Percentiles rank a stretch among this genome's conserved stretches.
These are phyloP conservation scores for Entoloma clypeatum DNA, from an alignment of 1,284 basidiomycete genomes.

Conservation along the genomic window DNA sequence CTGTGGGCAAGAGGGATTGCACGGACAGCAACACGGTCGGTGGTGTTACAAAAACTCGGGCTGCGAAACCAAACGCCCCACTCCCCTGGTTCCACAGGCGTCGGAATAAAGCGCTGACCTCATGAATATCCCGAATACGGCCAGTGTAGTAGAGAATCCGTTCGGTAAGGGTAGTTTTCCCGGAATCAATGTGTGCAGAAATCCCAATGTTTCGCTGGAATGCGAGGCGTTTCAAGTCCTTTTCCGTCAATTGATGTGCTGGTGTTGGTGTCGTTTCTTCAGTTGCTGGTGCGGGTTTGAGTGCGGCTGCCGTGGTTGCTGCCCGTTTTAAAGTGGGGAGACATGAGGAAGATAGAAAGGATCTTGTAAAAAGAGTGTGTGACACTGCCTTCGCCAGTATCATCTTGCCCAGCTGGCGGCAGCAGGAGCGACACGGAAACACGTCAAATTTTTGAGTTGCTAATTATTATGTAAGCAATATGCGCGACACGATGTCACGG, in stretches of 20 bases:
- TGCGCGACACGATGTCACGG: too few relatives aligned
- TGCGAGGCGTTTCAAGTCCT: constrained; percentile 54
- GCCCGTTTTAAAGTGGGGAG: constrained; percentile 12
- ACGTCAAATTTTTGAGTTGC: not conserved
- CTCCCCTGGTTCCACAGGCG: constrained; percentile 15
- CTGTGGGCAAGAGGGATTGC: constrained; percentile 18
- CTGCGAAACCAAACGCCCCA: constrained; percentile 13
- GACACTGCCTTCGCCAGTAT: constrained; percentile 20
- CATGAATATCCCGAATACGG: constrained; percentile 93
- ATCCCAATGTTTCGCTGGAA: constrained; percentile 80
- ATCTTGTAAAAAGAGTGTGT: constrained; percentile 9
- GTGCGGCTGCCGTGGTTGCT: constrained; percentile 22
- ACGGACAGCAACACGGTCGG: constrained; percentile 16
- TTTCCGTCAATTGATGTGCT: constrained; percentile 43
- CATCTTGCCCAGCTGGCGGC: constrained; percentile 10
- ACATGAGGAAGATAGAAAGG: constrained; percentile 7
- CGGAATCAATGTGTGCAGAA: constrained; percentile 94
- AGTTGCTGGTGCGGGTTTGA: constrained; percentile 15
- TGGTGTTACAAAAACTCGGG: constrained; percentile 7
- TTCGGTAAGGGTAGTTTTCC: constrained; percentile 99
- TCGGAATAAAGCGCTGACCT: constrained; percentile 53
- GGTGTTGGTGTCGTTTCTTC: constrained; percentile 14
- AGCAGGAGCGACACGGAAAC: constrained; percentile 2
- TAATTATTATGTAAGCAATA: too few relatives aligned
- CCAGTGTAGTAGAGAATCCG: constrained; percentile 97